Evolutionary conservation across 1,284 basidiomycete genomes (phyloP), one percentile per base, ranked within the genome.

Genomic region (Phellopilus nigrolimitatus): DNA sequence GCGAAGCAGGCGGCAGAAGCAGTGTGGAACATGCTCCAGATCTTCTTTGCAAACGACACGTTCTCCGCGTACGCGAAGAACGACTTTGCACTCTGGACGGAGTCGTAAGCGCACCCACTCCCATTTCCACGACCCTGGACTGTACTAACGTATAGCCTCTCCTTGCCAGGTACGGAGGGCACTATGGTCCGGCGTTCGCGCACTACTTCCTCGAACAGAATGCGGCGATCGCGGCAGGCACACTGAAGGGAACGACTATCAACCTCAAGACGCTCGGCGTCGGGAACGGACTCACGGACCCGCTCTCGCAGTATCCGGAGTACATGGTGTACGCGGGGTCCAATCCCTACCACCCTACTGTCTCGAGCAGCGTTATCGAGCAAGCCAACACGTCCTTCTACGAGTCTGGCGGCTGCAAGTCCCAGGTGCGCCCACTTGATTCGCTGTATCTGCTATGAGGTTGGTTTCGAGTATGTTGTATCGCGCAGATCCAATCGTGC

Each of bases 11-110:
- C 80, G 4, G 81, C 80, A 0, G 63, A 68, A 8, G 80, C 80
- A 58, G 66, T 82, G 7, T 87, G 80, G 77, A 71, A 67, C 37
- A 82, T 85, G 61, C 63, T 88, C 49, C 84, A 87, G 64, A 78
- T 84, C 15, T 84, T 84, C 66, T 71, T 87, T 45, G 64, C 72
- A 10, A 75, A 84, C 60, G 62, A 74, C 27, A 72, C 75, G 46
- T 84, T 84, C 61, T 68, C 75, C 25, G 76, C 79, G 43, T 75
- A 75, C 48, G 66, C 72, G 34, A 64, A 62, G 17, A 71, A 71
- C 38, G 70, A 78, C 5, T 73, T 83, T 51, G 80, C 76, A 8
- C 71, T 84, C 47, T 83, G 79, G 76, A 80, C 79, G 0, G 81
- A 83, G 61, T 81, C 78, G 68, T 79, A n/a, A n/a, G n/a, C n/a